Conservation (phyloP, 192 early-diverging fungal species). For the Cetraspora pellucida region DNA sequence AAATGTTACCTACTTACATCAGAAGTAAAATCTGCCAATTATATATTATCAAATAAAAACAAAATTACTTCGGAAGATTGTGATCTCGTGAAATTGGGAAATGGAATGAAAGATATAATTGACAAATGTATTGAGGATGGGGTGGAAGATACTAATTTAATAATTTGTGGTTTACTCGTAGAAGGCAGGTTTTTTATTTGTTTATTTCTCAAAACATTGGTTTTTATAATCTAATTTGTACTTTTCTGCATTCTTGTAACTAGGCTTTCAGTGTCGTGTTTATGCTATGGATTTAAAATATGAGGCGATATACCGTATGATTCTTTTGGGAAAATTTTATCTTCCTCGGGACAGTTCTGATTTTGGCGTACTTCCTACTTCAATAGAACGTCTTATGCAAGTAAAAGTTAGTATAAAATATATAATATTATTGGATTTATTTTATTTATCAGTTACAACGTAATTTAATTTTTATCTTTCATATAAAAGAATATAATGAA, state of each 20-base stretch:
- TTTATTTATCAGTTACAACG: too few relatives aligned
- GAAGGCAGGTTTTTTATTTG: conserved; percentile 28
- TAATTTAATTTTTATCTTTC: conserved; percentile 7
- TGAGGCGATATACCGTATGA: conserved; percentile 14
- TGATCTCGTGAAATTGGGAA: conserved; percentile 33
- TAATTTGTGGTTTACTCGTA: conserved; percentile 24
- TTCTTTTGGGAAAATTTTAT: conserved; percentile 26
- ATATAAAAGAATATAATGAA: conserved; percentile 18
- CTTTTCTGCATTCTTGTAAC: background rate
- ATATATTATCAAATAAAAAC: conserved; percentile 9
- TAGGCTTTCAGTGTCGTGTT: conserved; percentile 22
- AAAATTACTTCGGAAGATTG: conserved; percentile 21
- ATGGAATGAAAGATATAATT: conserved; percentile 24
- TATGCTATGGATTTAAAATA: conserved; percentile 29
- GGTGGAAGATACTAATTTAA: background rate
- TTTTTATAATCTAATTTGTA: background rate
- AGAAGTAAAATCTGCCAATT: background rate
- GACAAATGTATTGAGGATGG: conserved; percentile 26
- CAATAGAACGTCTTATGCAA: conserved; percentile 18
- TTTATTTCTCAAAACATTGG: background rate
- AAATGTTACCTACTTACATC: background rate
- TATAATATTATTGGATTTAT: conserved; percentile 27
- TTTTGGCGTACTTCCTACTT: conserved; percentile 16
- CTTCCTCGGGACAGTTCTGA: conserved; percentile 5
- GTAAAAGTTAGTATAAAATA: conserved; percentile 15